Conservation (phyloP, 345 rosid species). For the Aurinia saxatilis region DNA sequence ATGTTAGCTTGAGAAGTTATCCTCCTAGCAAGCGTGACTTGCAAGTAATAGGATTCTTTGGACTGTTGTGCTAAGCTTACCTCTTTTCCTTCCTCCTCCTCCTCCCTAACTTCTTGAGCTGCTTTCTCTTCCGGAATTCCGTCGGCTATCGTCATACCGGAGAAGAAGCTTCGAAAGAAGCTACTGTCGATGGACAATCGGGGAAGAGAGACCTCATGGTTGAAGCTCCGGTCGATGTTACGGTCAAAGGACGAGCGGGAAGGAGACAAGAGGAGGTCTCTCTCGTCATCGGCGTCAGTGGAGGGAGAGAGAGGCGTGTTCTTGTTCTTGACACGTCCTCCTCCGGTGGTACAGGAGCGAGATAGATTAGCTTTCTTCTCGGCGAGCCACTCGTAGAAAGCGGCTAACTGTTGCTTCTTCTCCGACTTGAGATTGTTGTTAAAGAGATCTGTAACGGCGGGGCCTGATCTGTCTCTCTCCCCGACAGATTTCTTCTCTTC, state of each 20-base stretch:
- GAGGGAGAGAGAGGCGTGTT: too few relatives aligned
- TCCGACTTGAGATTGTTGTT: conserved; percentile 42
- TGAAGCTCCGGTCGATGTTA: conserved; percentile 46
- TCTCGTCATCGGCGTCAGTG: conserved; percentile 44
- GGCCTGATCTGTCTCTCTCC: not conserved
- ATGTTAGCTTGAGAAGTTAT: conserved; percentile 60
- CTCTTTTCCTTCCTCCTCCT: conserved; percentile 16
- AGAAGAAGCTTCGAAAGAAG: conserved; percentile 72
- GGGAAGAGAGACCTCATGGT: conserved; percentile 59
- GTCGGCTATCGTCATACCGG: conserved; percentile 60
- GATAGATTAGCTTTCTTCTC: conserved; percentile 44
- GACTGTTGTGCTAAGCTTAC: conserved; percentile 35
- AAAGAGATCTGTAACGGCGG: conserved; percentile 53
- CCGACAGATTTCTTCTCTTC: conserved; percentile 37
- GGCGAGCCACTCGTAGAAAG: conserved; percentile 57
- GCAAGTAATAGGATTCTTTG: conserved; percentile 65
- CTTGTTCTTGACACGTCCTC: conserved; percentile 36
- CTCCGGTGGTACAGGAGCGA: not conserved
- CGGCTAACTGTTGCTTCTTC: conserved; percentile 51
- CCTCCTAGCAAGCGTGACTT: conserved; percentile 69
- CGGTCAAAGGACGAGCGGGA: not conserved
- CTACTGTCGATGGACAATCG: conserved; percentile 84
- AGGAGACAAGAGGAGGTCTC: conserved; percentile 34
- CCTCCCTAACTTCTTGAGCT: conserved; percentile 31
- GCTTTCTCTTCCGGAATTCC: conserved; percentile 49